These are phyloP conservation scores for Albifimbria verrucaria DNA, from an alignment of 2,329 filamentous ascomycete species.

Conservation along the genomic window DNA sequence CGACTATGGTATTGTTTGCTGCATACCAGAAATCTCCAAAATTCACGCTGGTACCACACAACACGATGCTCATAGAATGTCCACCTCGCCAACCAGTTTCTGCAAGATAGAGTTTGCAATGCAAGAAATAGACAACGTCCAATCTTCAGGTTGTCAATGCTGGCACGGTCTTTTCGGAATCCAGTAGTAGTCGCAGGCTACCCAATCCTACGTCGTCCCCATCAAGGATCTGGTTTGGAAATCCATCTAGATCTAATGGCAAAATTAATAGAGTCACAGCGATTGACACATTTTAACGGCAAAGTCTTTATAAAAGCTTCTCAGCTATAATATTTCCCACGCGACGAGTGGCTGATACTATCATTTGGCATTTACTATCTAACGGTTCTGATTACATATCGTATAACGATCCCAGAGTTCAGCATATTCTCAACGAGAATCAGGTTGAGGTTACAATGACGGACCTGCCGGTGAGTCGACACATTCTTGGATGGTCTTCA, in stretches of 20 bases:
- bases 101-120: constrained; percentile 1
- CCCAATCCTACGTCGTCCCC: constrained; percentile 4
- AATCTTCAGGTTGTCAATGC: constrained; percentile 5
- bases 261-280: constrained; percentile 1
- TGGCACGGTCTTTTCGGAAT: constrained; percentile 11
- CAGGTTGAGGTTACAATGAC: neutral
- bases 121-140: neutral
- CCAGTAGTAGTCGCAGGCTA: constrained; percentile 10
- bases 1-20: constrained; percentile 1
- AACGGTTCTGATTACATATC: neutral
- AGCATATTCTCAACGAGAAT: neutral
- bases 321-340: constrained; percentile 9
- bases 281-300: constrained; percentile 4
- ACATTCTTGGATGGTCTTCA: neutral
- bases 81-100: neutral
- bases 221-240: constrained; percentile 6
- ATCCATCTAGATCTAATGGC: constrained; percentile 9
- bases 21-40: neutral
- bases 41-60: neutral
- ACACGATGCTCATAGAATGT: neutral
- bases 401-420: neutral
- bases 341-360: neutral
- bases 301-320: constrained; percentile 10
- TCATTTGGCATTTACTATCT: constrained; percentile 8
- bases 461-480: neutral